Conservation (phyloP, 495 filamentous ascomycete genomes). For the Collariella sp. region DNA sequence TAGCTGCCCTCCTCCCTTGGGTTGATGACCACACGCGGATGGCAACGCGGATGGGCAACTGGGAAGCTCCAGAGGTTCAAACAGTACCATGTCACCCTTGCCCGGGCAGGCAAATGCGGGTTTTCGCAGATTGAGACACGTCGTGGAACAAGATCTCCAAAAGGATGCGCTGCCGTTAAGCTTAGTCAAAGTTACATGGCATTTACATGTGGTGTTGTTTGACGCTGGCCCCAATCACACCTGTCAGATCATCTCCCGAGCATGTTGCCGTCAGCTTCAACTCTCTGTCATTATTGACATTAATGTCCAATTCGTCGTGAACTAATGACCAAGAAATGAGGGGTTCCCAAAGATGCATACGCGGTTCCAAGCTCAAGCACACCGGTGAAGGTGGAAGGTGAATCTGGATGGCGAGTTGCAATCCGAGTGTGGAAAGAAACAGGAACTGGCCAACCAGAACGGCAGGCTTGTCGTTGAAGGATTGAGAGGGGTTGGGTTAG, state of each 20-base stretch:
- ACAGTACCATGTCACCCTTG: too few species aligned
- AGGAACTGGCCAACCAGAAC: conserved; percentile 6
- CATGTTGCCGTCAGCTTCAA: background rate
- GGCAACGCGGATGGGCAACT: too few species aligned
- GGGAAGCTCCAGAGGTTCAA: too few species aligned
- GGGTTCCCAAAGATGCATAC: conserved; percentile 26
- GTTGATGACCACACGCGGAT: too few species aligned
- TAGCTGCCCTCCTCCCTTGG: too few species aligned
- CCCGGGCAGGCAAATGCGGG: too few species aligned
- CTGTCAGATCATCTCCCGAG: background rate
- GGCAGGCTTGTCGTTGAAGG: background rate
- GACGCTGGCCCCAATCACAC: conserved; percentile 19
- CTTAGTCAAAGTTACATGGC: background rate
- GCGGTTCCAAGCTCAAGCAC: background rate
- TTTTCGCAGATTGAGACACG: too few species aligned
- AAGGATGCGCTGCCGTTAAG: too few species aligned
- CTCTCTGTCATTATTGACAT: background rate
- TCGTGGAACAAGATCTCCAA: too few species aligned
- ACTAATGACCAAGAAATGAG: conserved; percentile 9
- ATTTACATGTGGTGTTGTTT: background rate
- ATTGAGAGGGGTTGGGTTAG: too few species aligned
- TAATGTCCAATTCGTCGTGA: background rate
- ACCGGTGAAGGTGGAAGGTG: background rate
- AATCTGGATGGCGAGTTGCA: background rate
- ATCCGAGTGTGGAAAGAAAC: background rate